phyloP scores from a whole-genome alignment of 768 basidiomycete species.

The Xerocomus brunneocitrinus region DNA sequence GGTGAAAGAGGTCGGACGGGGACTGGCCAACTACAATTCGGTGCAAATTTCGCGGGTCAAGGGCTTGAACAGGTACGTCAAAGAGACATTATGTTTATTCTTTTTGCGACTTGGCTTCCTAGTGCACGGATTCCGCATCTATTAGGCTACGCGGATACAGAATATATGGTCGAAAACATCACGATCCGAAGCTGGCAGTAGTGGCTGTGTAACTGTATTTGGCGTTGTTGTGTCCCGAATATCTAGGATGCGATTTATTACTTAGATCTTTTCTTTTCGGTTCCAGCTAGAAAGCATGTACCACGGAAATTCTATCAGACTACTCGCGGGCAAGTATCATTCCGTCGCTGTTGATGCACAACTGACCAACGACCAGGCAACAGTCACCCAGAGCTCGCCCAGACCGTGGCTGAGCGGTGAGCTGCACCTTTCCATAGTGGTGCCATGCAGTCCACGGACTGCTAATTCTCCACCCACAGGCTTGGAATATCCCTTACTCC shows the following conservation, averaged over 20 bases:
- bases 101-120: conserved; percentile 10
- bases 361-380: conserved; percentile 60
- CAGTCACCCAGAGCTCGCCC: conserved; percentile 96
- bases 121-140: conserved; percentile 79
- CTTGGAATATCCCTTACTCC: conserved; percentile 85
- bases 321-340: conserved; percentile 58
- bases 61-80: conserved; percentile 83
- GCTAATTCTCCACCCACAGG: conserved; percentile 56
- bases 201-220: conserved; percentile 47
- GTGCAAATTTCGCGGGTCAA: conserved; percentile 85
- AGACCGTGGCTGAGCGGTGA: conserved; percentile 94
- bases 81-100: not conserved
- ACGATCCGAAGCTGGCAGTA: conserved; percentile 55
- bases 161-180: conserved; percentile 95
- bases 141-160: conserved; percentile 92
- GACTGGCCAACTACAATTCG: conserved; percentile 94
- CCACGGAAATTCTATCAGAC: conserved; percentile 75
- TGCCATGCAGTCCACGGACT: conserved; percentile 40
- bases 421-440: conserved; percentile 47
- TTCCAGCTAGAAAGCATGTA: conserved; percentile 50
- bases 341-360: not conserved
- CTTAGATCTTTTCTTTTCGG: conserved; percentile 5
- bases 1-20: conserved; percentile 86
- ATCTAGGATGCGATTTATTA: conserved; percentile 1
- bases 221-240: conserved; percentile 16